Base-by-base conservation (phyloP, 257 asterid species). In the Fraxinus americana region DNA sequence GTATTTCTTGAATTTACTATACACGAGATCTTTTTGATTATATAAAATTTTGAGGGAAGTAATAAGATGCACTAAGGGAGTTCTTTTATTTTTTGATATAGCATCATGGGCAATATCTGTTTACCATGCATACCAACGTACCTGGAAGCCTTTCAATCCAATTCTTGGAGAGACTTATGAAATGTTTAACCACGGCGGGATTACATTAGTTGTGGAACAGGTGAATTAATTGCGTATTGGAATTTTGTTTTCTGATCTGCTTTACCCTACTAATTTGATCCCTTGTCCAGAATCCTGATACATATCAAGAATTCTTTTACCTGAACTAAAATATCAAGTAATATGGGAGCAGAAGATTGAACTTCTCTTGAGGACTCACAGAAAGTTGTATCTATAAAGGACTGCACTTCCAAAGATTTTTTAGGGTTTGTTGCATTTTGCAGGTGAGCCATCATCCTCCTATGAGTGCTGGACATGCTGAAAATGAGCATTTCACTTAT, bases 121-220 rank as follows among this genome's bases (percentile, higher is more conserved):
- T 9, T 90, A 90, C 79, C 77, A 80, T 83, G 90, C 88, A 16
- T 72, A 70, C 41, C 90, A 88, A 71, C 89, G 94, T 45, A 86
- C 94, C 41, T 89, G 94, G 94, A 89, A 89, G 84, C 94, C 94
- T 29, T 89, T 89, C 76, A 89, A 89, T 70, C 94, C 94, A 72
- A 86, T 89, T 77, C 88, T 89, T 70, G 94, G 94, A 11, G 94
- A 89, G 76, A 89, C 94, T 50, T 89, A 86, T 77, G 94, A 89
- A 72, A 70, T 89, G 88, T 85, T 78, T 73, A 89, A 89, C 85
- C 94, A 89, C 72, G 83, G 54, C 38, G 94, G 94, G 69, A 74
- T 87, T 76, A 89, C 91, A 77, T 89, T 89, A 77, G 75, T 89
- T 75, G 76, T 91, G 4, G 94, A 89, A 79, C 94, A 89, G 89